phyloP scores from a whole-genome alignment of 768 basidiomycete species.

The Mycena venus region DNA sequence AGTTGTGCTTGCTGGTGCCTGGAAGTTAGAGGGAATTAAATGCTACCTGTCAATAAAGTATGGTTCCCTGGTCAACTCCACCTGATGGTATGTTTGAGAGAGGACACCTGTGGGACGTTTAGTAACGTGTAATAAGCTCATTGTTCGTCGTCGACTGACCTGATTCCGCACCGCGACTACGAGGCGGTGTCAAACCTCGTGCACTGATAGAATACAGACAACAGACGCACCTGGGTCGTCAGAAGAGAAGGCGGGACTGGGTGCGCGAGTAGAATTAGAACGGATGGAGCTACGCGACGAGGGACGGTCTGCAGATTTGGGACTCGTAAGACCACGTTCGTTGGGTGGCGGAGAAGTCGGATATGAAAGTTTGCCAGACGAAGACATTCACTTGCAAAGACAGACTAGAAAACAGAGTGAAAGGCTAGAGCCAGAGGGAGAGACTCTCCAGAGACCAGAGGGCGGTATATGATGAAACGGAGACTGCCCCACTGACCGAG shows the following conservation, averaged over 20 bases:
- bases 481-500: background rate
- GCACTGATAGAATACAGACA: constrained; percentile 8
- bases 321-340: constrained; percentile 13
- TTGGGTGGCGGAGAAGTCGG: constrained; percentile 13
- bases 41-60: background rate
- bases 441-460: too few relatives aligned
- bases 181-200: constrained; percentile 36
- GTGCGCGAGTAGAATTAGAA: constrained; percentile 57
- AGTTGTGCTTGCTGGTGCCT: constrained; percentile 87
- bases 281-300: constrained; percentile 64
- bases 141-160: constrained; percentile 15
- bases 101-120: constrained; percentile 65
- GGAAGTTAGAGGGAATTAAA: background rate
- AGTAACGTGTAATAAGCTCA: background rate
- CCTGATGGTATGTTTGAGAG: constrained; percentile 81
- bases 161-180: constrained; percentile 83
- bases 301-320: constrained; percentile 44
- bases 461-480: background rate
- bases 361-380: constrained; percentile 1
- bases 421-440: background rate
- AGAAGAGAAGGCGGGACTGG: constrained; percentile 68
- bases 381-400: constrained; percentile 22
- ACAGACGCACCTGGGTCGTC: constrained; percentile 75
- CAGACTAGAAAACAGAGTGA: background rate
- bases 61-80: background rate